These are phyloP conservation scores for Pseudofabraea citricarpa DNA, from an alignment of 2,329 filamentous ascomycete genomes.

Conservation along the genomic window DNA sequence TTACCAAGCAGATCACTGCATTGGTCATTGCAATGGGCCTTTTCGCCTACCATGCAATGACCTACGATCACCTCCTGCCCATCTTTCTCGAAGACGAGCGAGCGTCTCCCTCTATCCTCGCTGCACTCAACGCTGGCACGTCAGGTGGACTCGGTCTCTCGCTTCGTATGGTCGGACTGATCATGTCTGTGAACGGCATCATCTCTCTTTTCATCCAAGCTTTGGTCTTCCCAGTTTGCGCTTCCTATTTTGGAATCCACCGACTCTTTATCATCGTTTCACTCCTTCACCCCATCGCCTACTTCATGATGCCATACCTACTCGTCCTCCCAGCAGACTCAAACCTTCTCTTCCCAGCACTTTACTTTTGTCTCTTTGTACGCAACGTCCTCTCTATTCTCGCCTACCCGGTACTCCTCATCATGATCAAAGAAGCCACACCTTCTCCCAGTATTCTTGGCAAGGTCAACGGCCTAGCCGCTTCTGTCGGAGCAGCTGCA, in stretches of 20 bases:
- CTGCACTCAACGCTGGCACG: constrained; percentile 40
- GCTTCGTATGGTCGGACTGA: constrained; percentile 56
- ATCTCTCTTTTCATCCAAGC: constrained; percentile 57
- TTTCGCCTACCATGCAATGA: constrained; percentile 95
- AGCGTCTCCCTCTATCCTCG: constrained; percentile 23
- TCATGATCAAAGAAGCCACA: constrained; percentile 63
- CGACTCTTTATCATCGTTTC: constrained; percentile 50
- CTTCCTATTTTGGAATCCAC: constrained; percentile 53
- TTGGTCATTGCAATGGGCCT: constrained; percentile 80
- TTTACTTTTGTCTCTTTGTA: constrained; percentile 43
- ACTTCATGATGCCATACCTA: constrained; percentile 54
- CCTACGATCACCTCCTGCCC: constrained; percentile 84
- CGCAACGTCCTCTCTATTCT: constrained; percentile 59
- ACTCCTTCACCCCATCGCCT: constrained; percentile 56
- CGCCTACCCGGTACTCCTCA: constrained; percentile 60
- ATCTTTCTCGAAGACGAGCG: constrained; percentile 86
- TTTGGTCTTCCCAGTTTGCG: constrained; percentile 56
- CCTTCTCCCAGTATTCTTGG: constrained; percentile 52
- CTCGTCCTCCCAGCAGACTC: constrained; percentile 44
- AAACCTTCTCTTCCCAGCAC: constrained; percentile 45
- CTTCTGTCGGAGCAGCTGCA: constrained; percentile 60
- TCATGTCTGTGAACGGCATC: constrained; percentile 53
- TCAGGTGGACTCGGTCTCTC: constrained; percentile 59
- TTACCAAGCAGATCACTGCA: constrained; percentile 63
- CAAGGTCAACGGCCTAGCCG: constrained; percentile 61